Base-by-base conservation (phyloP, 1,284 basidiomycete genomes). In the Phenoliferia sp. region DNA sequence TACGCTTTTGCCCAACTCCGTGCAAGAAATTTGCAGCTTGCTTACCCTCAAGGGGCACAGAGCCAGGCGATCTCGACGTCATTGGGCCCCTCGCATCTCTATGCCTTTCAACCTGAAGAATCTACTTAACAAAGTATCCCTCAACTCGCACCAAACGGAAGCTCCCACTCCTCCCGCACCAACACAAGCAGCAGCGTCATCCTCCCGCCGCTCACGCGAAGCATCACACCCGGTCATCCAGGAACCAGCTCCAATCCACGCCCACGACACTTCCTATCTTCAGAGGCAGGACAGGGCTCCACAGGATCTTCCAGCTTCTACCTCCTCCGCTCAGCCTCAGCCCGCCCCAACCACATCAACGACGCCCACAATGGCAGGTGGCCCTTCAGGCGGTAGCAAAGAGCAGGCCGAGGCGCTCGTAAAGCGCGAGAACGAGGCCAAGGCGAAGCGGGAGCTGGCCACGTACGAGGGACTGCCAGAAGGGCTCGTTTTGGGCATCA, bases 381-480 rank as follows among this genome's bases (percentile, higher is more conserved):
- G 39, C 22, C 39, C 22, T 28, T 31, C 35, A 19, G 44, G 19
- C 17, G 56, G 56, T 3, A 58, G 33, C 34, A 44, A 67, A 29
- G 50, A 63, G 29, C 59, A 73, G 48, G 71, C 71, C 44, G 69
- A 73, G 64, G 36, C 61, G 33, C 50, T 73, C 60, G 69, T 73
- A 16, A 59, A 65, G 48, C 58, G 62, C 35, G 67, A 69, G 22
- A 65, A 63, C 32, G 67, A 69, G 58, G 61, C 36, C 10, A 69
- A 67, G 63, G 67, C 67, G 1, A 67, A 67, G 62, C 61, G 71
- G 2, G 67, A 71, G 32, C 65, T 62, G n/a, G 39, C 48, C 29
- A 58, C 65, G 17, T 71, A 64, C 31, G 71, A 70, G 16, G 71
- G 71, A 28, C 54, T 73, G 17, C 71, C 71, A 19, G 71, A 71